These are phyloP conservation scores for Yamadazyma olivae DNA, from an alignment of 805 yeast genomes.

Conservation along the genomic window DNA sequence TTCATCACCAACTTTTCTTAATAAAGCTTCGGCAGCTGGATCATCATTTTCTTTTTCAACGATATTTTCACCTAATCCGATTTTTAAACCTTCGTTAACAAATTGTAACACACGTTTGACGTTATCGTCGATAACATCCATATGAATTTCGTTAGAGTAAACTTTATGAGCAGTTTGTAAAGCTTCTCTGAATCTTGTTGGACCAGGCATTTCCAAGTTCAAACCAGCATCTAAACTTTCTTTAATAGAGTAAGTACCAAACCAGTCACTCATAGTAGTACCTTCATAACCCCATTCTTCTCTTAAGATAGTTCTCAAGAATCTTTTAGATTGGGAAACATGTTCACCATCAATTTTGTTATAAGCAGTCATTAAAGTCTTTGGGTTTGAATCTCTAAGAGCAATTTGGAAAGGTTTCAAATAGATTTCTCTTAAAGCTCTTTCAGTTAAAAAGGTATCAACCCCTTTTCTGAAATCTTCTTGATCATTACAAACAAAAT, in stretches of 20 bases:
- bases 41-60: constrained; percentile 41
- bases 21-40: constrained; percentile 41
- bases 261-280: constrained; percentile 62
- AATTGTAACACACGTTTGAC: constrained; percentile 46
- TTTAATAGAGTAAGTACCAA: constrained; percentile 49
- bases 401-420: constrained; percentile 64
- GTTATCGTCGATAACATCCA: constrained; percentile 43
- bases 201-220: constrained; percentile 70
- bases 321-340: constrained; percentile 43
- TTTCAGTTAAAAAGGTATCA: constrained; percentile 49
- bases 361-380: constrained; percentile 59
- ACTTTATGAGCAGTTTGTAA: constrained; percentile 42
- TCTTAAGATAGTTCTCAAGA: constrained; percentile 47
- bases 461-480: constrained; percentile 52
- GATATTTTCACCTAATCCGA: constrained; percentile 36
- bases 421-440: constrained; percentile 66
- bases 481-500: constrained; percentile 60
- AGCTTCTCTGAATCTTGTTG: constrained; percentile 44
- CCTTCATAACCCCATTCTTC: constrained; percentile 60
- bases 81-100: constrained; percentile 39
- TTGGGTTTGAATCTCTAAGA: constrained; percentile 49
- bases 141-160: constrained; percentile 36
- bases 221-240: constrained; percentile 53
- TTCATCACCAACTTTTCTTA: constrained; percentile 48
- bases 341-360: constrained; percentile 63